These are phyloP conservation scores for Boletales sp. DNA, from an alignment of 768 basidiomycete species.

Conservation along the genomic window DNA sequence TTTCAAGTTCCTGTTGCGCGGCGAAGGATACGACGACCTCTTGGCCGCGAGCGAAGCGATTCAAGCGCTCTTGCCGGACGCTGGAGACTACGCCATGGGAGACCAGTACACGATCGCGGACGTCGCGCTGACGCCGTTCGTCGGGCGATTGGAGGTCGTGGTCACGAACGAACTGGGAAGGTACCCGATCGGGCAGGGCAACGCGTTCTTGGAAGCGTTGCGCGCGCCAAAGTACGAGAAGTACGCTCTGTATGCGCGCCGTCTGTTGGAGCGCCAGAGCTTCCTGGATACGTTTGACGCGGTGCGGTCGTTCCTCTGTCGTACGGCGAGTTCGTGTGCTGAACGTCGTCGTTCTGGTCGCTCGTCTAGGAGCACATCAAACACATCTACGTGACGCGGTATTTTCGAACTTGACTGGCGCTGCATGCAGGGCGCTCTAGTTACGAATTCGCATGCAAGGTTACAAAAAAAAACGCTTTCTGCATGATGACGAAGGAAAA, in stretches of 20 bases:
- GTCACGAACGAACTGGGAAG: conserved; percentile 50
- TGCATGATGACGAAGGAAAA: too few relatives aligned
- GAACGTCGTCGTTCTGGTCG: too few relatives aligned
- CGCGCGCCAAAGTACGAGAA: conserved; percentile 41
- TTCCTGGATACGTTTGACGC: too few relatives aligned
- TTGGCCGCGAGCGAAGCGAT: conserved; percentile 44
- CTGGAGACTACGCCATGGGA: conserved; percentile 37
- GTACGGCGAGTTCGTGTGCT: too few relatives aligned
- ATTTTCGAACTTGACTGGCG: too few relatives aligned
- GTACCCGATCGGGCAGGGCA: conserved; percentile 47
- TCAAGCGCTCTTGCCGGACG: conserved; percentile 46
- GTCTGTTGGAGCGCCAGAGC: conserved; percentile 46
- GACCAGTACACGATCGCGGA: conserved; percentile 51
- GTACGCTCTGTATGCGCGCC: conserved; percentile 45
- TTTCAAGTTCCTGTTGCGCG: conserved; percentile 41
- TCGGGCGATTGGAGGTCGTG: conserved; percentile 45
- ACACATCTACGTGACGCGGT: too few relatives aligned
- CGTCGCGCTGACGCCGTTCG: conserved; percentile 55
- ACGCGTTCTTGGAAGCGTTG: conserved; percentile 40
- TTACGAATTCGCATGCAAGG: too few relatives aligned
- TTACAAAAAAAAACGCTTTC: too few relatives aligned
- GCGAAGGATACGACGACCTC: conserved; percentile 40
- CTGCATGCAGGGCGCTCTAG: too few relatives aligned
- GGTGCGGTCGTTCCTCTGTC: too few relatives aligned
- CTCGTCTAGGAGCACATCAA: too few relatives aligned